These are phyloP conservation scores for Kazachstania psychrophila DNA, from an alignment of 805 yeast species.

Conservation along the genomic window DNA sequence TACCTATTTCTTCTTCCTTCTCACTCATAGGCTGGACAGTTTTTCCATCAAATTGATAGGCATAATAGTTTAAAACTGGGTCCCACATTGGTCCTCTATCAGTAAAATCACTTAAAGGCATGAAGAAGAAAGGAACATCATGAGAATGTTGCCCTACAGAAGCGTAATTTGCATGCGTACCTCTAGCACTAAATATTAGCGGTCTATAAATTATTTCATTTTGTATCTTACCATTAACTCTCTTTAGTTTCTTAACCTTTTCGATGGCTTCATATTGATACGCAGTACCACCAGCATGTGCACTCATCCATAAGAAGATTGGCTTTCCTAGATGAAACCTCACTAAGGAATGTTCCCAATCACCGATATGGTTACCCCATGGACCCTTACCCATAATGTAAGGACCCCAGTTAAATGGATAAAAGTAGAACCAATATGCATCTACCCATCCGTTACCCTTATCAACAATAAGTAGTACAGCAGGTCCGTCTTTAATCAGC, in stretches of 20 bases:
- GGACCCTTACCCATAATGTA: conserved; percentile 97
- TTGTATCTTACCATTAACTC: conserved; percentile 76
- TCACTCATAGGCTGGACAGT: conserved; percentile 33
- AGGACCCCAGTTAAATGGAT: conserved; percentile 89
- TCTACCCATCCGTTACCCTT: conserved; percentile 93
- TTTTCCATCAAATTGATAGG: conserved; percentile 59
- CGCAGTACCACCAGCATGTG: conserved; percentile 95
- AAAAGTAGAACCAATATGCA: conserved; percentile 92
- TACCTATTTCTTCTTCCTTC: conserved; percentile 30
- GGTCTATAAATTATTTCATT: conserved; percentile 56
- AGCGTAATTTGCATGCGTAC: conserved; percentile 95
- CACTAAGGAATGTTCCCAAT: conserved; percentile 95
- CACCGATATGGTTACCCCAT: conserved; percentile 92
- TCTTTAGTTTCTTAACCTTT: conserved; percentile 45
- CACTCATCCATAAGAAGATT: conserved; percentile 85
- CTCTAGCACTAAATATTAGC: conserved; percentile 80
- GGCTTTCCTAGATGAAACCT: conserved; percentile 77
- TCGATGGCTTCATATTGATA: conserved; percentile 45
- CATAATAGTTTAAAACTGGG: conserved; percentile 71
- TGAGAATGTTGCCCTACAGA: conserved; percentile 95
- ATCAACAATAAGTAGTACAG: conserved; percentile 72
- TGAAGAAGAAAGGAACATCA: conserved; percentile 72
- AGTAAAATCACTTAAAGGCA: conserved; percentile 83
- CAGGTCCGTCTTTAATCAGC: conserved; percentile 64
- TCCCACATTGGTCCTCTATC: conserved; percentile 96